A percentile compares a stretch with the other conserved stretches of the same genome.
phyloP scores from a whole-genome alignment of 768 basidiomycete genomes.

The Serendipita vermifera region DNA sequence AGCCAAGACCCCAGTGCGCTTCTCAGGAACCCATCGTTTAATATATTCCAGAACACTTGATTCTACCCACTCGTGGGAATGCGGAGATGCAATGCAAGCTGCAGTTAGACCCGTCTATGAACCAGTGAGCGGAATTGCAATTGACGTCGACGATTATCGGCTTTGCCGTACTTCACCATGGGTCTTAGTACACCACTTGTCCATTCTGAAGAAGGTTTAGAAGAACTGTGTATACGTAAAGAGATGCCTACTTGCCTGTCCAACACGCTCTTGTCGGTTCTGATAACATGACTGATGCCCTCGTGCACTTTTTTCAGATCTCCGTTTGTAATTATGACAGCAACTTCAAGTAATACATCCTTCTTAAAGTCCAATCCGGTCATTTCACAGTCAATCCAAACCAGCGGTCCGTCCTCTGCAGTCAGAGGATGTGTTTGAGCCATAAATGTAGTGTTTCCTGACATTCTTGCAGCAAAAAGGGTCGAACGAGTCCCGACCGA shows the following conservation, averaged over 20 bases:
- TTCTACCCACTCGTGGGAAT: conserved; percentile 47
- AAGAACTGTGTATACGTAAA: conserved; percentile 5
- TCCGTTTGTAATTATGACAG: conserved; percentile 83
- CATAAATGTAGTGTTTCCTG: no score
- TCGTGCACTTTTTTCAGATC: conserved; percentile 68
- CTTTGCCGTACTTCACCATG: conserved; percentile 49
- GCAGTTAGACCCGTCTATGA: conserved; percentile 66
- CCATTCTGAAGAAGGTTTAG: conserved; percentile 44
- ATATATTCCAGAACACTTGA: conserved; percentile 59
- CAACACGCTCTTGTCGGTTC: conserved; percentile 51
- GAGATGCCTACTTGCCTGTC: conserved; percentile 43
- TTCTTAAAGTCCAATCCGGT: conserved; percentile 56
- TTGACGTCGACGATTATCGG: neutral
- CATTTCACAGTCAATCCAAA: conserved; percentile 86
- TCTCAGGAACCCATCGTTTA: conserved; percentile 68
- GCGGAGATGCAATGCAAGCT: conserved; percentile 60
- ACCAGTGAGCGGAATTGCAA: conserved; percentile 8
- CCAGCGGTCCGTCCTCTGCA: conserved; percentile 49
- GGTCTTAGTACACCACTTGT: conserved; percentile 73
- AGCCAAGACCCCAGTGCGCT: conserved; percentile 54
- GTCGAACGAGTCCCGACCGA: no score
- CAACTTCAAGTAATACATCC: conserved; percentile 67
- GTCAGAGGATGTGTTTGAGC: conserved; percentile 23
- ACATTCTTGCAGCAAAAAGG: no score
- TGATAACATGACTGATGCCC: conserved; percentile 65